Evolutionary conservation across 306 rosid genomes (phyloP).

Genomic region (Hippophae rhamnoides): DNA sequence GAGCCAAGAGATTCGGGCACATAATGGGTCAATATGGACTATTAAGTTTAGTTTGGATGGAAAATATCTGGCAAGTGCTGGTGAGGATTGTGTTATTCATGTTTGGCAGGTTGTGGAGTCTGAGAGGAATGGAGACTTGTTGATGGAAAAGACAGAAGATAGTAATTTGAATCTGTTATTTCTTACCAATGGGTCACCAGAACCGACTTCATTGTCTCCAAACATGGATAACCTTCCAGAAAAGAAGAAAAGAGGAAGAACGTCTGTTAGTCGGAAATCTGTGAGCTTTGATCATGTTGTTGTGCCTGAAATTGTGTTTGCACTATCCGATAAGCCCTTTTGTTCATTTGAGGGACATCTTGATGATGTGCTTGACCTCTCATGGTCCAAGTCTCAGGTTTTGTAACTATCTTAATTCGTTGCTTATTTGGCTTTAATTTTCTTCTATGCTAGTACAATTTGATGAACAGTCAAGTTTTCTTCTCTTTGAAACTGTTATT

Average conservation of each 20-base stretch:
- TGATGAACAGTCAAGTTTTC: background rate
- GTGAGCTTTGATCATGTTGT: slow-evolving; percentile 63
- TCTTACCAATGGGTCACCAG: slow-evolving; percentile 69
- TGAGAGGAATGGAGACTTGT: slow-evolving; percentile 72
- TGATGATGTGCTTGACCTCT: slow-evolving; percentile 87
- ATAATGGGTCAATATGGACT: slow-evolving; percentile 83
- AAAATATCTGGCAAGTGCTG: slow-evolving; percentile 89
- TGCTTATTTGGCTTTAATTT: background rate
- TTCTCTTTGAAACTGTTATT: background rate
- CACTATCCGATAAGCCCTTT: slow-evolving; percentile 71
- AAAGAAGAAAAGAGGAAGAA: slow-evolving; percentile 77
- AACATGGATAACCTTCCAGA: slow-evolving; percentile 43
- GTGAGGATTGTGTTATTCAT: slow-evolving; percentile 92
- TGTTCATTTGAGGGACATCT: slow-evolving; percentile 83
- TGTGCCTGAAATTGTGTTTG: slow-evolving; percentile 69
- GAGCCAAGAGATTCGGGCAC: slow-evolving; percentile 93
- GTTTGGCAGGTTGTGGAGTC: slow-evolving; percentile 87
- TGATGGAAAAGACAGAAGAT: slow-evolving; percentile 61
- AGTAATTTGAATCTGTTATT: slow-evolving; percentile 46
- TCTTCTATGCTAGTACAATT: background rate
- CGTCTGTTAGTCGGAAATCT: slow-evolving; percentile 68
- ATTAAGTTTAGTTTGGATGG: slow-evolving; percentile 96
- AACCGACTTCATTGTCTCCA: slow-evolving; percentile 46
- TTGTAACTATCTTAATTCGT: slow-evolving; percentile 23
- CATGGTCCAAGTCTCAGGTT: slow-evolving; percentile 99